Evolutionary conservation across 2,329 filamentous ascomycete species (phyloP).

Genomic region (Tolypocladium paradoxum): DNA sequence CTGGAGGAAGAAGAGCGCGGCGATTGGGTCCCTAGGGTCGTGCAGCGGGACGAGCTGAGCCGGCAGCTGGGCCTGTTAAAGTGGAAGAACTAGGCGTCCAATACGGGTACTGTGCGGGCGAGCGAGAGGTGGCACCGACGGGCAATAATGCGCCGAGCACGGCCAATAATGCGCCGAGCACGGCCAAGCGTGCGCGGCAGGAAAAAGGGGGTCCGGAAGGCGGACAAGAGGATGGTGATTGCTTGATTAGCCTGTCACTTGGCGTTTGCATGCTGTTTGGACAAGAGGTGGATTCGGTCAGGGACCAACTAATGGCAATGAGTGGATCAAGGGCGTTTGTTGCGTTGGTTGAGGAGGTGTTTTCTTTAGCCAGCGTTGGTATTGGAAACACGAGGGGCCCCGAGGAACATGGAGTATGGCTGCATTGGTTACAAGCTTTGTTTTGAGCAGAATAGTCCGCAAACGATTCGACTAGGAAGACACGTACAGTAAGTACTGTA

Average conservation of each 20-base stretch:
- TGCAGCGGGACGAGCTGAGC: constrained; percentile 42
- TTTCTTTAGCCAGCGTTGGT: background rate
- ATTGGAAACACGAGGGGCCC: background rate
- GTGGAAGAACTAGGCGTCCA: constrained; percentile 23
- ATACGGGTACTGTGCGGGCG: background rate
- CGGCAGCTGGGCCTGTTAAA: constrained; percentile 40
- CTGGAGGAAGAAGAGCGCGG: constrained; percentile 43
- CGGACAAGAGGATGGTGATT: background rate
- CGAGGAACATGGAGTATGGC: background rate
- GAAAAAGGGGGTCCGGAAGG: background rate
- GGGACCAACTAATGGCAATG: background rate
- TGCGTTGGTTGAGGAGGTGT: background rate
- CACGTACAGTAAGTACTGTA: background rate
- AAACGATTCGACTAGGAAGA: too few species aligned
- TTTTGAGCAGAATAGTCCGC: background rate
- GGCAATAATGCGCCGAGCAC: background rate
- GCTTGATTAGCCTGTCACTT: background rate
- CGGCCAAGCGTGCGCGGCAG: too few species aligned
- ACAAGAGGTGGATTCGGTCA: background rate
- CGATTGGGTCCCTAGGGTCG: constrained; percentile 41
- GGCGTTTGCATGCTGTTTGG: background rate
- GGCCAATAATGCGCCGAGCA: background rate
- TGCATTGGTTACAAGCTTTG: background rate
- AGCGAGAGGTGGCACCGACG: background rate
- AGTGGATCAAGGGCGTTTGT: background rate